These are phyloP conservation scores for Sarocladium oryzae DNA, from an alignment of 2,329 filamentous ascomycete genomes.

Conservation along the genomic window DNA sequence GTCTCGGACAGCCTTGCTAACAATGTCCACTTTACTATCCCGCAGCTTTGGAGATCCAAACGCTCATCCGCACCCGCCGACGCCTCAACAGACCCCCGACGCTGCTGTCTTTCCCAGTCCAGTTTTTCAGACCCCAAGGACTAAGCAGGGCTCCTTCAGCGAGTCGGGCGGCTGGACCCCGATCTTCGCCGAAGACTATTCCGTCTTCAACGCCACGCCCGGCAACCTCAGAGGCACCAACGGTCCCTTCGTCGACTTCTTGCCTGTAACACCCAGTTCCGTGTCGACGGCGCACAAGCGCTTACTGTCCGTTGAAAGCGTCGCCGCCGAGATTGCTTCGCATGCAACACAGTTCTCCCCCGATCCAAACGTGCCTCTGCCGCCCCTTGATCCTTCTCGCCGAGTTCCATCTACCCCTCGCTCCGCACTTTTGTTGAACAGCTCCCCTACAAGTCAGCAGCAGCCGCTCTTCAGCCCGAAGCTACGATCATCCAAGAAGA, in stretches of 20 bases:
- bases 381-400: conserved; percentile 53
- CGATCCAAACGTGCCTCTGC: conserved; percentile 44
- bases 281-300: conserved; percentile 37
- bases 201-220: conserved; percentile 59
- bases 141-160: conserved; percentile 39
- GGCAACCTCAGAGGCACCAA: conserved; percentile 46
- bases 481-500: conserved; percentile 35
- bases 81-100: conserved; percentile 51
- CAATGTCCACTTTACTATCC: conserved; percentile 15
- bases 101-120: conserved; percentile 47
- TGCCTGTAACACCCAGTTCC: conserved; percentile 28
- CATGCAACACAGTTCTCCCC: conserved; percentile 58
- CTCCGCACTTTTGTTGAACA: conserved; percentile 16
- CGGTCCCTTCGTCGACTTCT: conserved; percentile 39
- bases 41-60: conserved; percentile 57
- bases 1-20: conserved; percentile 26
- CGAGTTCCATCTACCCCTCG: conserved; percentile 53
- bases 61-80: conserved; percentile 35
- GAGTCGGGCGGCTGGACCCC: conserved; percentile 51
- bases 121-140: conserved; percentile 47
- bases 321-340: conserved; percentile 47
- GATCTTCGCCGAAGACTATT: conserved; percentile 58
- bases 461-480: conserved; percentile 1
- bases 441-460: conserved; percentile 18
- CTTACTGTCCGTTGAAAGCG: conserved; percentile 23